Conservation (phyloP, 306 rosid species). For the Fragaria iinumae region DNA sequence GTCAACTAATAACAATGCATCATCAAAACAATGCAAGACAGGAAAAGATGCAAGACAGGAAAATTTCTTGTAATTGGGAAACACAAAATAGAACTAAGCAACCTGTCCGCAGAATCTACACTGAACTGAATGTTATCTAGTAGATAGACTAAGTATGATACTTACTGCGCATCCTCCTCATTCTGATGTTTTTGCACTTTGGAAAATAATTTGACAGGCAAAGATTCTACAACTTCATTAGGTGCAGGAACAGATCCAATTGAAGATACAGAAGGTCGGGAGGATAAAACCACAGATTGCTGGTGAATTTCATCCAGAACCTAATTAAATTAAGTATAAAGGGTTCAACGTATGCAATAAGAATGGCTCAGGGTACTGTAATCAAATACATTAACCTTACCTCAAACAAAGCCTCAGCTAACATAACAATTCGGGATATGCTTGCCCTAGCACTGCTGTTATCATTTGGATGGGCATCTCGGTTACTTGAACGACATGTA, state of each 20-base stretch:
- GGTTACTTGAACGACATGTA: slow-evolving; percentile 61
- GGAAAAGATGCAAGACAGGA: not conserved
- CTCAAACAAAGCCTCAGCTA: slow-evolving; percentile 99
- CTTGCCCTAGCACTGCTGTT: slow-evolving; percentile 91
- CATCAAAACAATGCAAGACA: not conserved
- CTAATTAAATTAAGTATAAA: slow-evolving; percentile 71
- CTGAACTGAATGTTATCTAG: slow-evolving; percentile 8
- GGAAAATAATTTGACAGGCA: slow-evolving; percentile 78
- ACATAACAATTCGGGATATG: slow-evolving; percentile 97
- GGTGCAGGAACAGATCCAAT: slow-evolving; percentile 99
- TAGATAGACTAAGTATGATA: slow-evolving; percentile 16
- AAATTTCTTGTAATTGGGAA: not conserved
- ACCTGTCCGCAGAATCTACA: not conserved
- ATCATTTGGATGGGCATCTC: slow-evolving; percentile 54
- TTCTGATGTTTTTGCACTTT: slow-evolving; percentile 67
- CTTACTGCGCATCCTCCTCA: slow-evolving; percentile 96
- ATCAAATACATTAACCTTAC: slow-evolving; percentile 37
- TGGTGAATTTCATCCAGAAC: slow-evolving; percentile 99
- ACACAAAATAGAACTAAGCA: not conserved
- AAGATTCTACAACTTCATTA: slow-evolving; percentile 85
- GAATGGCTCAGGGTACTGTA: slow-evolving; percentile 26
- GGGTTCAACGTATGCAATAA: slow-evolving; percentile 52
- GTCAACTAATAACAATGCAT: not conserved
- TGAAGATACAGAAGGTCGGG: slow-evolving; percentile 92
- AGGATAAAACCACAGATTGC: slow-evolving; percentile 94